These are phyloP conservation scores for Didymellaceae sp. DNA, from an alignment of 2,329 filamentous ascomycete genomes.

Conservation along the genomic window DNA sequence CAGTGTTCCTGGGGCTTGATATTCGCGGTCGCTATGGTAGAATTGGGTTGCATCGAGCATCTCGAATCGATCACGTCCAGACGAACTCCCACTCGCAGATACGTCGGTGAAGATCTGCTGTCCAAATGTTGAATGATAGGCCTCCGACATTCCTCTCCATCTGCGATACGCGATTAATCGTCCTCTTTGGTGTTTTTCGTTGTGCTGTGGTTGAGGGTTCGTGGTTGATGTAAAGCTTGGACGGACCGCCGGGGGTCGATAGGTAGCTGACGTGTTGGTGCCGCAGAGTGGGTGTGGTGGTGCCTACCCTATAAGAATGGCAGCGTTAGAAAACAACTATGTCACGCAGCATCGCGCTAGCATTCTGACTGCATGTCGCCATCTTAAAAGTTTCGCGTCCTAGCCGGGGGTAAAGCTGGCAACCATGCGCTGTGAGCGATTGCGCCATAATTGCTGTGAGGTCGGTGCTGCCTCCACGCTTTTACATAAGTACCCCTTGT, in stretches of 20 bases:
- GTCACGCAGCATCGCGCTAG: constrained; percentile 27
- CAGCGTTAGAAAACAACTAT: constrained; percentile 19
- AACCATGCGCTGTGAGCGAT: constrained; percentile 25
- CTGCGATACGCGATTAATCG: constrained; percentile 29
- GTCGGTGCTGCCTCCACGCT: constrained; percentile 27
- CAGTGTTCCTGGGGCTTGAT: constrained; percentile 26
- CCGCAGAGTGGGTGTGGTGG: constrained; percentile 29
- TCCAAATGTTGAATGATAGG: constrained; percentile 43
- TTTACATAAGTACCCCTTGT: constrained; percentile 24
- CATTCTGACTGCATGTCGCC: constrained; percentile 25
- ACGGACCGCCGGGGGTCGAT: constrained; percentile 23
- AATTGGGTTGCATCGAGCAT: constrained; percentile 36
- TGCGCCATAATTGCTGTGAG: constrained; percentile 29
- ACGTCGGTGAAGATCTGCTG: constrained; percentile 46
- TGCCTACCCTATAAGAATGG: constrained; percentile 40
- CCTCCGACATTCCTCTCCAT: constrained; percentile 49
- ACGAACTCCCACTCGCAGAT: constrained; percentile 49
- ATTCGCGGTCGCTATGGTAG: constrained; percentile 35
- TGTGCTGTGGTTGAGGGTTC: constrained; percentile 17
- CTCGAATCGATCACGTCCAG: constrained; percentile 47
- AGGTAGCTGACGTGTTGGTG: constrained; percentile 30
- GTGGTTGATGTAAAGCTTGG: constrained; percentile 26
- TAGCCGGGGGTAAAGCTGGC: constrained; percentile 16
- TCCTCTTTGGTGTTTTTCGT: neutral
- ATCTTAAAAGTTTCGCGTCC: constrained; percentile 23